phyloP scores from a whole-genome alignment of 768 basidiomycete species.

The Tulasnella sp. region DNA sequence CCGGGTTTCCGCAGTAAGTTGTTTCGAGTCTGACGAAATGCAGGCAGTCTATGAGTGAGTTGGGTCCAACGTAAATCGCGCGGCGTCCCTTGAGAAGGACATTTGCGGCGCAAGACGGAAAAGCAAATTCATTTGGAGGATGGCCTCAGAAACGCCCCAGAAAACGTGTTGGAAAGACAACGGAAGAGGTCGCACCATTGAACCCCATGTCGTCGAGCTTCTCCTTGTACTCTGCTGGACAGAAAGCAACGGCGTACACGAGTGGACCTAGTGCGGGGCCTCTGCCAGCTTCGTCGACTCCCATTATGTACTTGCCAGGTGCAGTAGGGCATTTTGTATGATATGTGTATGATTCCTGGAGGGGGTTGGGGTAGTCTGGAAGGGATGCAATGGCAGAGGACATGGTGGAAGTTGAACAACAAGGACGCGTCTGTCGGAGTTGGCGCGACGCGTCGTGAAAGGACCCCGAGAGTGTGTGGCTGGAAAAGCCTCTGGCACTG shows the following conservation, averaged over 20 bases:
- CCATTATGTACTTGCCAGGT: slow-evolving; percentile 76
- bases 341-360: slow-evolving; percentile 62
- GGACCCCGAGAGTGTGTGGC: neutral
- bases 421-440: neutral
- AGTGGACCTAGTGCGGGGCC: slow-evolving; percentile 93
- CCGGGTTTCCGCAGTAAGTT: slow-evolving; percentile 59
- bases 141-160: neutral
- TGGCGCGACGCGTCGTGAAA: neutral
- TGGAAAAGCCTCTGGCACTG: neutral
- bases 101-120: no score
- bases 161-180: neutral
- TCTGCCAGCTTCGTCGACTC: slow-evolving; percentile 97
- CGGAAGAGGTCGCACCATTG: slow-evolving; percentile 47
- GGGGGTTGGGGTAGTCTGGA: slow-evolving; percentile 26
- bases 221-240: slow-evolving; percentile 64
- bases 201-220: slow-evolving; percentile 73
- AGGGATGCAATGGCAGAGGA: slow-evolving; percentile 9
- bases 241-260: slow-evolving; percentile 93
- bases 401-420: neutral
- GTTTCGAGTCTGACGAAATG: slow-evolving; percentile 69
- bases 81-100: neutral
- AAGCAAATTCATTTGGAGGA: no score
- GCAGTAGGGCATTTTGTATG: slow-evolving; percentile 61
- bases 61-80: neutral
- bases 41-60: neutral